Evolutionary conservation across 2,329 filamentous ascomycete species (phyloP), one percentile per base, ranked within the genome.

Genomic region (Venturiaceae sp.): DNA sequence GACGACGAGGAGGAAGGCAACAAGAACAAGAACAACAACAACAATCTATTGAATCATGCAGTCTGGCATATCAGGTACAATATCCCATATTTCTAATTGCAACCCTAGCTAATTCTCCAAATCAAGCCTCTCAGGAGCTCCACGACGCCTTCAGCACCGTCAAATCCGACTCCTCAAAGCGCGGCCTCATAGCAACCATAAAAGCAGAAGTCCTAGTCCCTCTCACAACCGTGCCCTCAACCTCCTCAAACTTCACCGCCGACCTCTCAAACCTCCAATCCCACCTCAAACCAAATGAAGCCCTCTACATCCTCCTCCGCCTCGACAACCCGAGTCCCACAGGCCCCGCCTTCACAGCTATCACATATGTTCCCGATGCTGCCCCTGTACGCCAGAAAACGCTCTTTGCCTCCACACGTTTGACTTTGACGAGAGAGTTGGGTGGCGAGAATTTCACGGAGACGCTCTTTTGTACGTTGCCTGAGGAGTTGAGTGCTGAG

Each of bases 311-410:
- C 64, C 81, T 94, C 66, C 82, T 94, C 44, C 86, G 88, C 53
- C 84, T 86, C 58, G 79, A 85, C 69, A 77, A 83, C 55, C 69
- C 72, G 37, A 23, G 54, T 21, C 19, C 39, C 33, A 52, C 60
- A 32, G 32, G 28, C 44, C 44, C 44, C 44, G 66, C 66, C 14
- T 67, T 91, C 63, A 74, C 87, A 28, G 87, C 85, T 50, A 76
- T 92, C 36, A 90, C 88, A 36, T 94, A 91, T 70, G 84, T 94
- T 5, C 90, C 89, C 28, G 87, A 92, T 71, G 69, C 82, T 1
- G 89, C 89, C 39, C 87, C 86, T 30, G 88, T 94, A 59, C 84
- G 89, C 39, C 86, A 90, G 70, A 94, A 94, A 78, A 94, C 90
- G 86, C 81, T 94, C 23, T 92, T 92, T 70, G 88, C 89, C 5